phyloP scores from a whole-genome alignment of 768 basidiomycete genomes.

The Candolleomyces efflorescens region DNA sequence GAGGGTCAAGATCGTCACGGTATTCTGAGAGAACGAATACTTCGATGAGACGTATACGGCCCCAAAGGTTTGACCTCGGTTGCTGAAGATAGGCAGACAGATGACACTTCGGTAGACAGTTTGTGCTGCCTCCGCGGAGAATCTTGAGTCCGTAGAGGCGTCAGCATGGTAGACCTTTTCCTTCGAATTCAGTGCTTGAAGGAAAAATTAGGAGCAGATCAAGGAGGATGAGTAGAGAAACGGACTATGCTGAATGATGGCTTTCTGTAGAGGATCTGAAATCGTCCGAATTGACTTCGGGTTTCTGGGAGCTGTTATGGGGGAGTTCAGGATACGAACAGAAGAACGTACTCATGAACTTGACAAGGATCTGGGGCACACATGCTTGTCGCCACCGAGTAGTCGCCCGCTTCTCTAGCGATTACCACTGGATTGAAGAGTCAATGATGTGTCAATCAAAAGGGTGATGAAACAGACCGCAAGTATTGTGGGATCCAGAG shows the following conservation, averaged over 20 bases:
- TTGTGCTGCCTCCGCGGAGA: conserved; percentile 63
- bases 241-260: conserved; percentile 64
- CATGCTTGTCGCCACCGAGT: conserved; percentile 67
- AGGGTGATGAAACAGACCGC: conserved; percentile 29
- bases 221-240: background rate
- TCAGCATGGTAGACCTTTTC: conserved; percentile 58
- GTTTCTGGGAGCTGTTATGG: conserved; percentile 35
- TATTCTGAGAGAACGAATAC: conserved; percentile 59
- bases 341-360: conserved; percentile 57
- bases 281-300: conserved; percentile 57
- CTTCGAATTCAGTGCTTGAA: conserved; percentile 60
- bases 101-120: conserved; percentile 57
- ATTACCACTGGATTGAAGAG: conserved; percentile 48
- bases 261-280: conserved; percentile 57
- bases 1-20: conserved; percentile 56
- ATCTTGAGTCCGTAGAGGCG: conserved; percentile 59
- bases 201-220: conserved; percentile 2
- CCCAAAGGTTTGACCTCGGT: conserved; percentile 72
- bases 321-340: background rate
- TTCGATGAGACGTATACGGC: conserved; percentile 64
- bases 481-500: conserved; percentile 63
- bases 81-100: conserved; percentile 70
- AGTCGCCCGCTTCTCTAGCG: conserved; percentile 65
- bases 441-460: background rate
- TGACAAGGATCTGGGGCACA: conserved; percentile 53